Evolutionary conservation across 345 rosid genomes (phyloP).

Genomic region (Salix arbutifolia): DNA sequence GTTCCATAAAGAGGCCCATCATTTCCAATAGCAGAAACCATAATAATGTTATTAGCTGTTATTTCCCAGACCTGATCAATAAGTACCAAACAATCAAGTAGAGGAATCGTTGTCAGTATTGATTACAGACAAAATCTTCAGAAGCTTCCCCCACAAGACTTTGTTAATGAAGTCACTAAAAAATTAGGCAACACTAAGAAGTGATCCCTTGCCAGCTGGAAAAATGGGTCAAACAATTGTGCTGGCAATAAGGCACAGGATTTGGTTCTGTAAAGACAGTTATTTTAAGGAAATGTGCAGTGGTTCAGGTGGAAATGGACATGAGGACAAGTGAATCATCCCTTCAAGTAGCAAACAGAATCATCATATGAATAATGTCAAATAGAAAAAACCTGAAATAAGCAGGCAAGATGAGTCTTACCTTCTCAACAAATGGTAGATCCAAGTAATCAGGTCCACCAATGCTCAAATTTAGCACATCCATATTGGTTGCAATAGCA

Average conservation of each 20-base stretch:
- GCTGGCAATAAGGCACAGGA: background rate
- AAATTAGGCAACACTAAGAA: background rate
- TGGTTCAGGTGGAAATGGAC: background rate
- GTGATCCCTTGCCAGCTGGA: background rate
- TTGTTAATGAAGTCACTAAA: background rate
- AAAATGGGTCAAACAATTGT: background rate
- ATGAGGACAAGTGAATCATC: background rate
- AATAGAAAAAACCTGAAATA: background rate
- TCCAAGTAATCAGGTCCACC: conserved; percentile 99
- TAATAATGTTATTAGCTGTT: conserved; percentile 92
- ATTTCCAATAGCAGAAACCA: conserved; percentile 99
- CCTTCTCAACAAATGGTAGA: conserved; percentile 98
- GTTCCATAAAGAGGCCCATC: conserved; percentile 99
- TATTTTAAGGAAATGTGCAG: background rate
- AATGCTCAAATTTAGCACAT: conserved; percentile 93
- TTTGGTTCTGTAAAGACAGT: background rate
- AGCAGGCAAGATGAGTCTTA: conserved; percentile 23
- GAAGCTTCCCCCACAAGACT: background rate
- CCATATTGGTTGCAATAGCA: conserved; percentile 89
- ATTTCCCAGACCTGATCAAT: conserved; percentile 91
- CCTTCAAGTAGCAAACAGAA: background rate
- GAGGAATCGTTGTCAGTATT: background rate
- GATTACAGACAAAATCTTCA: conserved; percentile 5
- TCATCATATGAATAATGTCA: background rate
- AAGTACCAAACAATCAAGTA: conserved; percentile 9